phyloP scores from a whole-genome alignment of 2,329 filamentous ascomycete genomes.

The Diaporthe caulivora region DNA sequence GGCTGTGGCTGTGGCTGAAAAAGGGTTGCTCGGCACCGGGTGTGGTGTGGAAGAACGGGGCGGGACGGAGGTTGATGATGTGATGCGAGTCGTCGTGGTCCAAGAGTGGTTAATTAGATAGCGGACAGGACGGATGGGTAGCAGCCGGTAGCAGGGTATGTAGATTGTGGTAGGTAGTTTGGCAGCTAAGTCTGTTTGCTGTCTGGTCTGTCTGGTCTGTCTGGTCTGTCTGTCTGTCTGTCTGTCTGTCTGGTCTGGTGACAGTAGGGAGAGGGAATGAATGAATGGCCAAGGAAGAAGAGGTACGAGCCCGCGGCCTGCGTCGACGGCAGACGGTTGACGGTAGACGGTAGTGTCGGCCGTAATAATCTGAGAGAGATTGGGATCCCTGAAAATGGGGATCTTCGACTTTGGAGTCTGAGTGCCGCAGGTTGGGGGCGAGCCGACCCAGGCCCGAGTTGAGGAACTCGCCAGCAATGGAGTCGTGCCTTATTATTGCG shows the following conservation, averaged over 20 bases:
- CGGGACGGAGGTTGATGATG: conserved; percentile 22
- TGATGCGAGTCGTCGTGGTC: conserved; percentile 20
- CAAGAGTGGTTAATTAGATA: conserved; percentile 18
- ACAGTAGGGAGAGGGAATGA: neutral
- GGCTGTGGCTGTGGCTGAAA: conserved; percentile 11
- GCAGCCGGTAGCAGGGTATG: neutral
- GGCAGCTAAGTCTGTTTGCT: neutral
- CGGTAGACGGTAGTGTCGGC: conserved; percentile 27
- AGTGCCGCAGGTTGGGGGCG: conserved; percentile 23
- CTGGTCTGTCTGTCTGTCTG: too few relatives aligned
- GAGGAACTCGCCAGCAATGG: conserved; percentile 25
- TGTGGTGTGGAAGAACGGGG: neutral
- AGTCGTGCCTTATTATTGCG: neutral
- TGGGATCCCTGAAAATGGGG: conserved; percentile 33
- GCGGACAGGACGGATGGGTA: conserved; percentile 20
- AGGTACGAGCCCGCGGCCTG: conserved; percentile 35
- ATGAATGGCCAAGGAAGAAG: conserved; percentile 29
- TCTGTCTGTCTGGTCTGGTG: neutral
- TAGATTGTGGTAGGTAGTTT: neutral
- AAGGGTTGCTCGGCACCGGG: conserved; percentile 27
- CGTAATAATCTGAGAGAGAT: conserved; percentile 39
- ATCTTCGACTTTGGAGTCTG: conserved; percentile 19
- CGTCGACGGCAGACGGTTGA: too few relatives aligned
- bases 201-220: neutral
- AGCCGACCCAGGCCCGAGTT: conserved; percentile 15